A percentile compares a stretch with the other conserved stretches of the same genome.
Conservation (phyloP, 176 grass and related monocot species). For the Eragrostis nindensis region DNA sequence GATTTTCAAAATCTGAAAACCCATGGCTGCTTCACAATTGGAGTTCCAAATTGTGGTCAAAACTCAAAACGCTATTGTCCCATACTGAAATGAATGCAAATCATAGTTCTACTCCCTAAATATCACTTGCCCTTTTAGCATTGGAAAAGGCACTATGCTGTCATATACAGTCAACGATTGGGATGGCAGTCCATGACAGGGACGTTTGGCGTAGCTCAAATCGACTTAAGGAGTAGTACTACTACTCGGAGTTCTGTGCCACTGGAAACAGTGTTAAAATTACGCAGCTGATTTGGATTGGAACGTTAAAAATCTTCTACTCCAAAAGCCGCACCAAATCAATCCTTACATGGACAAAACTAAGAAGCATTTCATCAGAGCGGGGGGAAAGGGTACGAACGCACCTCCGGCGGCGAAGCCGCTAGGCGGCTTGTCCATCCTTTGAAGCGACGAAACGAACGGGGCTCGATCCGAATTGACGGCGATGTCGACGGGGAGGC, state of each 20-base stretch:
- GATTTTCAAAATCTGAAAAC: no score
- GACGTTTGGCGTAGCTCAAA: slow-evolving; percentile 15
- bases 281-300: no score
- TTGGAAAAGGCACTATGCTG: neutral
- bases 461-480: neutral
- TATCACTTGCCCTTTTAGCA: slow-evolving; percentile 24
- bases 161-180: slow-evolving; percentile 29
- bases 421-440: slow-evolving; percentile 54
- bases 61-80: no score
- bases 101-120: neutral
- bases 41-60: no score
- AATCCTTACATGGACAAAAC: neutral
- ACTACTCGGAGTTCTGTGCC: neutral
- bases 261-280: no score
- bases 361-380: neutral
- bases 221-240: neutral
- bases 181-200: slow-evolving; percentile 27
- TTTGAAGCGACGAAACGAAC: neutral
- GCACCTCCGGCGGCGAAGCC: slow-evolving; percentile 60
- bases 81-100: slow-evolving; percentile 14
- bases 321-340: neutral
- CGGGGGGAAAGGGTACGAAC: neutral
- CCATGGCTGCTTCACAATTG: no score
- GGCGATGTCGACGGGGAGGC: neutral
- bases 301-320: neutral